Base-by-base conservation (phyloP, 1,284 basidiomycete species). In the Cutaneotrichosporon sp. region DNA sequence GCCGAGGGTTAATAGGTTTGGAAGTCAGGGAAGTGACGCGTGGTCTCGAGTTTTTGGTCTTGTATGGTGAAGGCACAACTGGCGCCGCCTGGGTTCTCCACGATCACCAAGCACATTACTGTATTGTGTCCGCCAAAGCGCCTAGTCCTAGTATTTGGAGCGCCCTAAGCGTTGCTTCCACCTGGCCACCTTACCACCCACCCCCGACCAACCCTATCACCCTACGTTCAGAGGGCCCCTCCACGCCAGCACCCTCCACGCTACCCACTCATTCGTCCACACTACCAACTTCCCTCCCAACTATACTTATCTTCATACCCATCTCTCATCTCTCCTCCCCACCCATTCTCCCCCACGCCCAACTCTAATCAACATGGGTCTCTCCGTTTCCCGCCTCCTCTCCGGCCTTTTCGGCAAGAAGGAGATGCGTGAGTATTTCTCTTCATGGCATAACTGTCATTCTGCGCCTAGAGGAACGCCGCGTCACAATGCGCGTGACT, bases 351-450 rank as follows among this genome's bases (percentile, higher is more conserved):
- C 21, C 47, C 10, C 52, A 13, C 50, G 13, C 50, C 30, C 50
- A 16, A 31, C 26, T 18, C 50, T 26, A 52, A 31, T n/a, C 50
- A 55, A 6, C 80, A 94, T 94, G 91, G 91, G 92, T 89, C 84
- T 95, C 73, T 88, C 87, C 53, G 83, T 95, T 75, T 95, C 92
- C 72, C 86, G 80, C 76, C 84, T 94, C 62, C 87, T 97, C 78
- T 86, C 87, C 67, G 87, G 86, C 81, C 86, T 99, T 81, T 95
- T 99, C 77, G 96, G 96, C 83, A 98, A 97, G 87, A 97, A 91
- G 87, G 97, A 99, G 84, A 98, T 99, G 95, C 93, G 96, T 95
- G 82, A 81, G 92, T 86, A 21, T 36, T 53, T 63, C 40, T 34
- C 36, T 5, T 38, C 4, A 11, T 26, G 18, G 8, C 30, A 36